Percentiles rank a stretch among this genome's conserved stretches.
These are phyloP conservation scores for Herpetomonas samuelpessoai DNA, from an alignment of 208 protist genomes.

Conservation along the genomic window DNA sequence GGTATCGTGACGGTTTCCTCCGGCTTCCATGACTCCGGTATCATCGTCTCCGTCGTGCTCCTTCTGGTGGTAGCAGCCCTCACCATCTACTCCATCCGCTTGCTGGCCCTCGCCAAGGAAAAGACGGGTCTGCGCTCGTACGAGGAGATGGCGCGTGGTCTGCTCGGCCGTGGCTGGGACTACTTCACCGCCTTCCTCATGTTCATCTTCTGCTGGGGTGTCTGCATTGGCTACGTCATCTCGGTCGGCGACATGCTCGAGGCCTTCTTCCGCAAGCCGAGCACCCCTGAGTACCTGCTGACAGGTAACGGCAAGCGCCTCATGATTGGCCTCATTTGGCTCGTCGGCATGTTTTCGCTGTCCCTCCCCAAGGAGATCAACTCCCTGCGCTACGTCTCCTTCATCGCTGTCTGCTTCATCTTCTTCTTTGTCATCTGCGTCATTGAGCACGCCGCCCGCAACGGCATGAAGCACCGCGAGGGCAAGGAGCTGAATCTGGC, in stretches of 20 bases:
- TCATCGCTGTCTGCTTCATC: conserved; percentile 54
- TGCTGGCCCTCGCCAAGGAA: conserved; percentile 32
- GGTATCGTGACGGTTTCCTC: conserved; percentile 57
- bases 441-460: conserved; percentile 25
- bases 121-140: conserved; percentile 38
- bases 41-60: conserved; percentile 36
- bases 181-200: conserved; percentile 28
- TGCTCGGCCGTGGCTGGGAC: conserved; percentile 29
- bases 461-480: conserved; percentile 31
- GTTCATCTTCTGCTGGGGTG: conserved; percentile 44
- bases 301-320: conserved; percentile 31
- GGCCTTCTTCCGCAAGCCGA: conserved; percentile 37
- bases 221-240: conserved; percentile 71
- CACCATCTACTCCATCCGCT: conserved; percentile 65
- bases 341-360: conserved; percentile 69
- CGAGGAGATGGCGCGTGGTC: conserved; percentile 23
- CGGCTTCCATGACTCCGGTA: conserved; percentile 59
- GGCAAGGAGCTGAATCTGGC: conserved; percentile 33
- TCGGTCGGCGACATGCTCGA: conserved; percentile 58
- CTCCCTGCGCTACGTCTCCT: conserved; percentile 71
- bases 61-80: conserved; percentile 35
- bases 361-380: conserved; percentile 81
- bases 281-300: conserved; percentile 33
- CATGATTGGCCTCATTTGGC: conserved; percentile 53
- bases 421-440: conserved; percentile 79